phyloP scores from a whole-genome alignment of 2,329 filamentous ascomycete species.

The Cercospora brassicicola region DNA sequence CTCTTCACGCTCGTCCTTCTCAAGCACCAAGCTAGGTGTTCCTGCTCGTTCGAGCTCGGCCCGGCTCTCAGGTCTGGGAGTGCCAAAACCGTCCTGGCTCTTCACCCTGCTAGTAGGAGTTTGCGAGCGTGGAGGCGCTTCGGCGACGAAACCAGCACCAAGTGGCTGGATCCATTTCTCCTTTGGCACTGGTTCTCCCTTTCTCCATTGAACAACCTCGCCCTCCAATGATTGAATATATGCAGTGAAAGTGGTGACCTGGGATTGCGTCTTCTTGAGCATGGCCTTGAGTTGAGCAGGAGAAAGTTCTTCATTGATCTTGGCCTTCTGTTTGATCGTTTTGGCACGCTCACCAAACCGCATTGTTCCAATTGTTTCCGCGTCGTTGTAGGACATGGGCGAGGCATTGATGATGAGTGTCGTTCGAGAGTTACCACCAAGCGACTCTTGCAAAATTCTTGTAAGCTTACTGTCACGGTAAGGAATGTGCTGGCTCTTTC shows the following conservation, averaged over 20 bases:
- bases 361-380: constrained; percentile 86
- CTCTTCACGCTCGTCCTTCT: constrained; percentile 96
- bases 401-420: constrained; percentile 98
- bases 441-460: constrained; percentile 91
- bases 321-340: constrained; percentile 99
- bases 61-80: constrained; percentile 60
- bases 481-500: constrained; percentile 92
- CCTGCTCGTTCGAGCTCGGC: constrained; percentile 74
- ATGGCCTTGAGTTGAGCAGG: constrained; percentile 91
- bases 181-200: constrained; percentile 82
- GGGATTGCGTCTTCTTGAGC: constrained; percentile 86
- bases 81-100: constrained; percentile 51
- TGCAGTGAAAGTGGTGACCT: constrained; percentile 82
- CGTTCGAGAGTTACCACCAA: constrained; percentile 97
- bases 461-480: constrained; percentile 98
- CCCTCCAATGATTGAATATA: constrained; percentile 82
- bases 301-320: constrained; percentile 97
- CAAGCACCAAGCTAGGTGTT: constrained; percentile 82
- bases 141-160: constrained; percentile 49
- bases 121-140: constrained; percentile 55
- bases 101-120: constrained; percentile 59
- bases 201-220: constrained; percentile 84
- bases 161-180: constrained; percentile 79
- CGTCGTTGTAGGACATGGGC: constrained; percentile 97
- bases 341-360: constrained; percentile 95